phyloP scores from a whole-genome alignment of 2,329 filamentous ascomycete genomes.

The Fusarium sterilihyphosum region DNA sequence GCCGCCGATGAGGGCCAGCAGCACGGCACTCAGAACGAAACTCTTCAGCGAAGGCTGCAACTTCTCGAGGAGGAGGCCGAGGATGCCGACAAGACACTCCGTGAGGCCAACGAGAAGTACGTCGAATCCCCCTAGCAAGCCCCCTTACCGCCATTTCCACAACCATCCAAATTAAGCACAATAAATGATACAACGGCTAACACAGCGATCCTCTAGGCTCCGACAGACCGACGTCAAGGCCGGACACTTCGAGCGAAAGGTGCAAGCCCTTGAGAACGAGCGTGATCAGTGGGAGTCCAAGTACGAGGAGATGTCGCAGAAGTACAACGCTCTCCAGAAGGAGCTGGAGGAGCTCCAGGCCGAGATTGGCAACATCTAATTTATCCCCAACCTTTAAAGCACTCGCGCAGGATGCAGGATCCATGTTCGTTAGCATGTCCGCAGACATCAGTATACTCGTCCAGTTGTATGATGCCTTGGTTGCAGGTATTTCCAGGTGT shows the following conservation, averaged over 20 bases:
- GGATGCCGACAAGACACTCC: constrained; percentile 93
- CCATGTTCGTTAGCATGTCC: constrained; percentile 29
- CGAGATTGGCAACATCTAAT: constrained; percentile 93
- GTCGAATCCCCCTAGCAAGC: constrained; percentile 50
- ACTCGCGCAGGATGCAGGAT: constrained; percentile 35
- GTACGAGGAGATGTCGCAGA: constrained; percentile 97
- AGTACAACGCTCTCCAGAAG: constrained; percentile 84
- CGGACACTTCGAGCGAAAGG: constrained; percentile 99
- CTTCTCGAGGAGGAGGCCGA: constrained; percentile 98
- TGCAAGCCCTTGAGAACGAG: constrained; percentile 91
- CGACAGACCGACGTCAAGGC: constrained; percentile 99
- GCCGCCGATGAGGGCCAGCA: constrained; percentile 83
- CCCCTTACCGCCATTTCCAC: constrained; percentile 39
- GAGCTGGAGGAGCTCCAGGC: constrained; percentile 90
- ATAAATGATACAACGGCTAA: constrained; percentile 23
- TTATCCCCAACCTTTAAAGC: constrained; percentile 21
- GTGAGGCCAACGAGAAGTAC: constrained; percentile 99
- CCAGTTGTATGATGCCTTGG: constrained; percentile 32
- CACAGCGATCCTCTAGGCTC: constrained; percentile 68
- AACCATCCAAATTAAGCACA: constrained; percentile 6
- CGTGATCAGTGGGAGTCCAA: constrained; percentile 96
- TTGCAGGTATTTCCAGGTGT: constrained; percentile 41
- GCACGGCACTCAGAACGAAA: constrained; percentile 90
- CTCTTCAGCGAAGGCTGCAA: constrained; percentile 90
- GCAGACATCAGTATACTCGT: constrained; percentile 32